These are phyloP conservation scores for Planoprotostelium fungivorum DNA, from an alignment of 78 protist genomes.

Conservation along the genomic window DNA sequence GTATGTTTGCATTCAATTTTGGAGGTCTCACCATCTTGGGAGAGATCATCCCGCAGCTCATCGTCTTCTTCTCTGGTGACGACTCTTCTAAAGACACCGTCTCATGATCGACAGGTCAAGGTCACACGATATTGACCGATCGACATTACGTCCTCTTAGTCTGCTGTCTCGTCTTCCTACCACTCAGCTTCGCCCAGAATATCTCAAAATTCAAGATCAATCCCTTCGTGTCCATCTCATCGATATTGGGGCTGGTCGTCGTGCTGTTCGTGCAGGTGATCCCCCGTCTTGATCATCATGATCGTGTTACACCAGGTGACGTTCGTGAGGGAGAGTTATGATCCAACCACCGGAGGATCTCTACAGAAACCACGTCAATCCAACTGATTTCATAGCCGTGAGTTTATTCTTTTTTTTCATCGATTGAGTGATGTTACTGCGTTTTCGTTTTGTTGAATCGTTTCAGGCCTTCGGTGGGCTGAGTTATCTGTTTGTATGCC, in stretches of 20 bases:
- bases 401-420: neutral
- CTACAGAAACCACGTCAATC: neutral
- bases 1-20: neutral
- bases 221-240: neutral
- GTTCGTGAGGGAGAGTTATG: too few species aligned
- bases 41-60: neutral
- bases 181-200: neutral
- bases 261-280: neutral
- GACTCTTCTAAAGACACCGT: neutral
- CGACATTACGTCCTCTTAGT: neutral
- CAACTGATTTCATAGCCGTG: neutral
- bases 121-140: neutral
- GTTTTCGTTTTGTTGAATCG: neutral
- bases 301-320: neutral
- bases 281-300: neutral
- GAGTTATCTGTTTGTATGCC: neutral
- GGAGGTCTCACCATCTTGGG: neutral
- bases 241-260: neutral
- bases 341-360: too few species aligned
- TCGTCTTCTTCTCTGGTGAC: neutral
- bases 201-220: neutral
- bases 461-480: neutral
- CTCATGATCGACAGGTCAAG: neutral
- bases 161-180: neutral
- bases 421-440: neutral